These are phyloP conservation scores for Inga oerstediana DNA, from an alignment of 306 rosid species.

Conservation along the genomic window DNA sequence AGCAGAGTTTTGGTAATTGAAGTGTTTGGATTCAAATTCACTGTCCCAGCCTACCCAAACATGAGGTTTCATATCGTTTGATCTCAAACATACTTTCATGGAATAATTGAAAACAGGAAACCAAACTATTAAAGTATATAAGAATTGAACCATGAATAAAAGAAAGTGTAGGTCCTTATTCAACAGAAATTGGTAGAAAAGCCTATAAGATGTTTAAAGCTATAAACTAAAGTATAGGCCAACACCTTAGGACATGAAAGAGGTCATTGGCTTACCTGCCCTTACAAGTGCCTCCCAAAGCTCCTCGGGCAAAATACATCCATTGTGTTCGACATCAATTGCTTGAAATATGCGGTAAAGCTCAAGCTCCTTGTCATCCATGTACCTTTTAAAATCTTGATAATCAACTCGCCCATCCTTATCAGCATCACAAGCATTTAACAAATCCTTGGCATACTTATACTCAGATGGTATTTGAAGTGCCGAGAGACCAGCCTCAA, in stretches of 20 bases:
- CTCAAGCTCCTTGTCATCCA: slow-evolving; percentile 96
- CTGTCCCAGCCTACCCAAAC: slow-evolving; percentile 13
- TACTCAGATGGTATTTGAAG: slow-evolving; percentile 83
- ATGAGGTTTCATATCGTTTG: background rate
- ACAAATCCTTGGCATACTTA: slow-evolving; percentile 82
- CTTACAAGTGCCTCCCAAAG: slow-evolving; percentile 91
- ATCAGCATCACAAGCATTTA: slow-evolving; percentile 78
- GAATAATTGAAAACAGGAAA: slow-evolving; percentile 19
- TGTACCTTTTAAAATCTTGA: slow-evolving; percentile 72
- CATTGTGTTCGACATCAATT: slow-evolving; percentile 90
- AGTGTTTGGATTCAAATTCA: background rate
- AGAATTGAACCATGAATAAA: background rate
- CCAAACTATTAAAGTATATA: slow-evolving; percentile 20
- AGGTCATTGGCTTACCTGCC: slow-evolving; percentile 60
- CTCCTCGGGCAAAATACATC: slow-evolving; percentile 92
- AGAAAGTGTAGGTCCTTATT: background rate
- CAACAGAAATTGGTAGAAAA: background rate
- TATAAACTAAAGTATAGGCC: background rate
- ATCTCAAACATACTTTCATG: background rate
- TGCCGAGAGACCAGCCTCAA: slow-evolving; percentile 82
- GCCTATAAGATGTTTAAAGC: background rate
- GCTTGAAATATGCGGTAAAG: slow-evolving; percentile 91
- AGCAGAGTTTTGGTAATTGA: slow-evolving; percentile 6
- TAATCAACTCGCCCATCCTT: slow-evolving; percentile 80
- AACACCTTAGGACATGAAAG: background rate